These are phyloP conservation scores for Chaetoceros tenuissimus DNA, from an alignment of 108 stramenopile species.

Conservation along the genomic window DNA sequence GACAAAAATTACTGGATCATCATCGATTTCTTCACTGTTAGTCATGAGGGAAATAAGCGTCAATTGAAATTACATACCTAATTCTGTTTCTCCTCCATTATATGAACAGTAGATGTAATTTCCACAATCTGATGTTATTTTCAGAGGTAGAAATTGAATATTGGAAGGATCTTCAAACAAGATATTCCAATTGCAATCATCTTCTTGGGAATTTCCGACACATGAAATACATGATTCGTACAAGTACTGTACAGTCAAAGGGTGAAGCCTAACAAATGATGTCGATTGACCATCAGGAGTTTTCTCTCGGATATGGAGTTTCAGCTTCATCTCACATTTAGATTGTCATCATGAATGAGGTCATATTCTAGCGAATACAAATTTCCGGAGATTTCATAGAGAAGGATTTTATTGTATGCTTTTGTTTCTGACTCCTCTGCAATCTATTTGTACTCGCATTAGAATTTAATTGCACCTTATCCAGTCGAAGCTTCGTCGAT, in stretches of 20 bases:
- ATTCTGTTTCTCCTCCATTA: slow-evolving; percentile 46
- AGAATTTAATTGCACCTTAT: too few relatives aligned
- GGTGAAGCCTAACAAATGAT: neutral
- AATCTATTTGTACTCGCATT: neutral
- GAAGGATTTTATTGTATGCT: too few relatives aligned
- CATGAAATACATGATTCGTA: neutral
- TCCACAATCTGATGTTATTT: neutral
- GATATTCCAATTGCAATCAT: neutral
- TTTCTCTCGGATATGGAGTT: neutral
- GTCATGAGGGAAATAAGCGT: slow-evolving; percentile 1
- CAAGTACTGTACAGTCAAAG: neutral
- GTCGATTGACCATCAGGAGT: neutral
- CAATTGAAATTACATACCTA: too few relatives aligned
- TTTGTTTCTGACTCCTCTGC: neutral
- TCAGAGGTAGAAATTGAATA: neutral
- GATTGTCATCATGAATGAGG: neutral
- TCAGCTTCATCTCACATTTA: neutral
- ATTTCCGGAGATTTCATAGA: too few relatives aligned
- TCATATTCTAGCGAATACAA: too few relatives aligned
- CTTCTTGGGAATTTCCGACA: neutral
- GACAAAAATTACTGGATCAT: slow-evolving; percentile 33
- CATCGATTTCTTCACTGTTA: slow-evolving; percentile 11
- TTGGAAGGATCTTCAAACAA: neutral
- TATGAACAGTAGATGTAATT: slow-evolving; percentile 39
- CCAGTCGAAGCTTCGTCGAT: too few relatives aligned